phyloP scores from a whole-genome alignment of 345 rosid genomes.

The Syzygium grande region DNA sequence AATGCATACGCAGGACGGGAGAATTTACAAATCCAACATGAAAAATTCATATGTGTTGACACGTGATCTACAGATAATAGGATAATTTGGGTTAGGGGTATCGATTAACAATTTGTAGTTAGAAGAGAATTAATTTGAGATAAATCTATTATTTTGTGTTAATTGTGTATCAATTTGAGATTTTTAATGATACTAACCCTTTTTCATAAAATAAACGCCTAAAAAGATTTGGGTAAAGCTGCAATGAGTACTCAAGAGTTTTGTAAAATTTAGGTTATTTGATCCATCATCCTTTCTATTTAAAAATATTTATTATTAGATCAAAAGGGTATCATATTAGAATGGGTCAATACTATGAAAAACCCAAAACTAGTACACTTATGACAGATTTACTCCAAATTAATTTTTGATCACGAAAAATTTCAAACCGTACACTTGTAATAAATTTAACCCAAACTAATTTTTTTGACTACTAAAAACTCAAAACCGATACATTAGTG shows the following conservation, averaged over 20 bases:
- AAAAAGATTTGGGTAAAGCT: not conserved
- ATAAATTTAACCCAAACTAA: no score
- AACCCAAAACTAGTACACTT: no score
- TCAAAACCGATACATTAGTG: no score
- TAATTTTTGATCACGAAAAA: no score
- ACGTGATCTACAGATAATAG: no score
- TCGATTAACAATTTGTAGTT: not conserved
- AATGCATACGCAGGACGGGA: not conserved
- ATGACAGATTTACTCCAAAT: no score
- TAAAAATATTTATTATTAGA: not conserved
- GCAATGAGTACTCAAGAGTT: not conserved
- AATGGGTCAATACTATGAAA: no score
- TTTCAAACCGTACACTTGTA: no score
- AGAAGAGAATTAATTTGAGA: not conserved
- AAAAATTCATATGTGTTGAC: no score
- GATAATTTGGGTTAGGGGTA: no score
- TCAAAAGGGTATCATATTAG: not conserved
- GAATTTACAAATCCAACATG: not conserved
- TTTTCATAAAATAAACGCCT: not conserved
- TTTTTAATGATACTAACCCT: not conserved
- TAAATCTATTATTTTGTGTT: not conserved
- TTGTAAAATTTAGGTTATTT: not conserved
- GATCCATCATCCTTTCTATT: not conserved
- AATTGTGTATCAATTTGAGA: not conserved
- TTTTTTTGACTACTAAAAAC: no score